Evolutionary conservation across 202 grass and related monocot species (phyloP).

Genomic region (Saccharum hybrid): DNA sequence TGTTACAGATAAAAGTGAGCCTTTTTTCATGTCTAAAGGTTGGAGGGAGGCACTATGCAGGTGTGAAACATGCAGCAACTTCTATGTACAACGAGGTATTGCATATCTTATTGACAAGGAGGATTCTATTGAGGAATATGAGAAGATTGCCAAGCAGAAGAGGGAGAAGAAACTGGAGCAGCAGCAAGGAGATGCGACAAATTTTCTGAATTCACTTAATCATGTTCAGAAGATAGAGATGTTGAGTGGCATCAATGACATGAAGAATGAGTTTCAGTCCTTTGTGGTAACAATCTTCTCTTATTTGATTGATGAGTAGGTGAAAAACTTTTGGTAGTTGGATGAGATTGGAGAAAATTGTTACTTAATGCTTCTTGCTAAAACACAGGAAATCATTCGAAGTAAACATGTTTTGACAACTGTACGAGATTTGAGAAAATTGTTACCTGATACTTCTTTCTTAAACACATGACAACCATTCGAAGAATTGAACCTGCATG

Average conservation of each 20-base stretch:
- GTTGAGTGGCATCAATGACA: constrained; percentile 84
- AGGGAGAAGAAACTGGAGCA: constrained; percentile 92
- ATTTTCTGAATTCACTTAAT: constrained; percentile 79
- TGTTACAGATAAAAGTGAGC: constrained; percentile 54
- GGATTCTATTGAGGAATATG: constrained; percentile 94
- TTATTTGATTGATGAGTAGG: neutral
- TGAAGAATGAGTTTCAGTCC: constrained; percentile 87
- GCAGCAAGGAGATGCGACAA: constrained; percentile 84
- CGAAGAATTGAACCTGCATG: neutral
- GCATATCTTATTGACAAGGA: constrained; percentile 75
- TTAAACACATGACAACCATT: neutral
- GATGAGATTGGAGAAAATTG: neutral
- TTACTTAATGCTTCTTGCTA: neutral
- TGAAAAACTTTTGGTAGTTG: neutral
- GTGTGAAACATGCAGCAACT: constrained; percentile 66
- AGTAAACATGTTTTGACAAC: neutral
- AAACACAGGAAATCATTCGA: neutral
- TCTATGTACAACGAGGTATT: constrained; percentile 63
- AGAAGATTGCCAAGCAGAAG: constrained; percentile 83
- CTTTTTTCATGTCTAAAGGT: constrained; percentile 81
- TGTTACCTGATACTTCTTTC: neutral
- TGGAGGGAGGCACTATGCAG: constrained; percentile 89
- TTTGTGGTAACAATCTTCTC: constrained; percentile 76
- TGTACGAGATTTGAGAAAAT: neutral
- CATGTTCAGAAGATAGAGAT: constrained; percentile 99